phyloP scores from a whole-genome alignment of 768 basidiomycete species.

The Scleroderma bovista region DNA sequence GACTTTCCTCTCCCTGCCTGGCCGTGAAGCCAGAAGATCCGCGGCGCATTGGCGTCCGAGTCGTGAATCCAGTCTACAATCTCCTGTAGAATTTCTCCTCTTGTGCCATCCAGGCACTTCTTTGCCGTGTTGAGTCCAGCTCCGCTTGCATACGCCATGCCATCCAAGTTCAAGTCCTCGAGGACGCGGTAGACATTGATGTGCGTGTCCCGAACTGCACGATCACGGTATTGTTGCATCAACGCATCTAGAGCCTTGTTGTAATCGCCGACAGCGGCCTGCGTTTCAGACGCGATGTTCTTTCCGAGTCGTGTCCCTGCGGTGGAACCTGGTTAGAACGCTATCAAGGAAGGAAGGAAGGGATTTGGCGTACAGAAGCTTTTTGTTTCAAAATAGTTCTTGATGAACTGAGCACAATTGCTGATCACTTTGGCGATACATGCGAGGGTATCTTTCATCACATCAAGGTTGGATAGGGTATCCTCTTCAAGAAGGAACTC shows the following conservation, averaged over 20 bases:
- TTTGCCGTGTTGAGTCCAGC: not conserved
- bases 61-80: not conserved
- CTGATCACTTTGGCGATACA: constrained; percentile 14
- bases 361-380: constrained; percentile 9
- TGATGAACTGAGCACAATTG: constrained; percentile 25
- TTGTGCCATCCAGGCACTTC: not conserved
- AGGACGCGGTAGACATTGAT: too few species aligned
- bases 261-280: too few species aligned
- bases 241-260: too few species aligned
- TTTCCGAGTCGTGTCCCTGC: too few species aligned
- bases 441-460: not conserved
- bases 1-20: not conserved
- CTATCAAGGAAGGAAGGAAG: not conserved
- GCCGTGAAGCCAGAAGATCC: not conserved
- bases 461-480: not conserved
- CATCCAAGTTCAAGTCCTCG: not conserved
- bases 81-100: not conserved
- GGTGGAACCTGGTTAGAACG: too few species aligned
- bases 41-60: not conserved
- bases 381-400: constrained; percentile 18
- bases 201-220: too few species aligned
- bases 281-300: too few species aligned
- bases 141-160: not conserved
- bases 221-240: too few species aligned
- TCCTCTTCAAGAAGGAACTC: not conserved